Percentiles rank a stretch among this genome's conserved stretches.
phyloP scores from a whole-genome alignment of 352 stramenopile genomes.

The Phytophthora hybrid region DNA sequence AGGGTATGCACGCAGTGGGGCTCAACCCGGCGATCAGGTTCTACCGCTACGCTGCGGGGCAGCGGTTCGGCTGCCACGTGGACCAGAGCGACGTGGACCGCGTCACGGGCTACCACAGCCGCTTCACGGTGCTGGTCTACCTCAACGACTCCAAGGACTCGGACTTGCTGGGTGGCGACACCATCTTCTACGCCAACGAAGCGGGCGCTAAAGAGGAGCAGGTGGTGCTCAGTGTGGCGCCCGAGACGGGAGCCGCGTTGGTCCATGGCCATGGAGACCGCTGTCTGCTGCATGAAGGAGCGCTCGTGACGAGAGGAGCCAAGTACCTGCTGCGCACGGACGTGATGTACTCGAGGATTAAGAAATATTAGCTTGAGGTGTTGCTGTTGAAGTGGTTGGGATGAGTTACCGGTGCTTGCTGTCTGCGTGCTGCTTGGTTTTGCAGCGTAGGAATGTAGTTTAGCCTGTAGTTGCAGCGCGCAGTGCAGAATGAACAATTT shows the following conservation, averaged over 20 bases:
- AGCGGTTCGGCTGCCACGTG: constrained; percentile 86
- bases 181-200: constrained; percentile 79
- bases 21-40: constrained; percentile 81
- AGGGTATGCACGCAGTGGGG: constrained; percentile 69
- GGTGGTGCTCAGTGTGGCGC: constrained; percentile 64
- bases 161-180: constrained; percentile 67
- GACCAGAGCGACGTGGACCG: constrained; percentile 86
- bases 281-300: constrained; percentile 82
- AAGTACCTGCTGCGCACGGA: constrained; percentile 85
- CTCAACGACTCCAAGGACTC: constrained; percentile 82
- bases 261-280: constrained; percentile 80
- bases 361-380: constrained; percentile 10
- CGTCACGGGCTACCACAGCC: constrained; percentile 72
- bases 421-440: too few species aligned
- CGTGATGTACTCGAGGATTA: constrained; percentile 77
- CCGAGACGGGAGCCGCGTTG: constrained; percentile 73
- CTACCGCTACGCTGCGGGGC: constrained; percentile 74
- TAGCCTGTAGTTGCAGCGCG: too few species aligned
- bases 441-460: too few species aligned
- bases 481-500: too few species aligned
- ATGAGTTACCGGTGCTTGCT: too few species aligned
- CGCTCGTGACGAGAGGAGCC: constrained; percentile 58
- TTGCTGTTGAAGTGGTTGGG: too few species aligned
- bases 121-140: constrained; percentile 87
- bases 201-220: constrained; percentile 49